These are phyloP conservation scores for Trichoderma endophyticum DNA, from an alignment of 2,329 filamentous ascomycete species.

Conservation along the genomic window DNA sequence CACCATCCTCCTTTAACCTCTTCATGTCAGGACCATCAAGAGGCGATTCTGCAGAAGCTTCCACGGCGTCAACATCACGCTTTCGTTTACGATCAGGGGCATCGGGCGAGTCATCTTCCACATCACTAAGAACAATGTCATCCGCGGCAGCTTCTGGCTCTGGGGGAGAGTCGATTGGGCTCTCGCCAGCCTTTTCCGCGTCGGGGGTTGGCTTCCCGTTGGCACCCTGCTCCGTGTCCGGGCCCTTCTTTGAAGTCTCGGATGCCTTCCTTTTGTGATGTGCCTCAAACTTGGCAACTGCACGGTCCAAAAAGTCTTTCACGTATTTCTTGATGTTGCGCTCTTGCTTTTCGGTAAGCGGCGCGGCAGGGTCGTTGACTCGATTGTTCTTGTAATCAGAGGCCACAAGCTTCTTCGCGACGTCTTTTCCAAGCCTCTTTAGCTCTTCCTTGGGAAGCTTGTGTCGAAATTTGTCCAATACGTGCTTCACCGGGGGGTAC, in stretches of 20 bases:
- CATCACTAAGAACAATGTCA: conserved; percentile 38
- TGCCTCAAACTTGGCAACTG: conserved; percentile 69
- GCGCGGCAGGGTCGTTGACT: conserved; percentile 73
- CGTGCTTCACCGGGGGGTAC: conserved; percentile 78
- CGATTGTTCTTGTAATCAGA: conserved; percentile 88
- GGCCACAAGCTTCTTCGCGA: conserved; percentile 83
- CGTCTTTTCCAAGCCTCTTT: conserved; percentile 61
- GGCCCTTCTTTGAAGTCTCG: conserved; percentile 29
- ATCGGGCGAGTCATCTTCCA: conserved; percentile 44
- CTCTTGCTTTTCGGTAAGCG: conserved; percentile 71
- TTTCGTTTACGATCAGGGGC: conserved; percentile 63
- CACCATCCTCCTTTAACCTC: conserved; percentile 48
- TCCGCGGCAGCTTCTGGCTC: conserved; percentile 23
- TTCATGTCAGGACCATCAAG: conserved; percentile 56
- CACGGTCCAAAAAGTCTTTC: conserved; percentile 82
- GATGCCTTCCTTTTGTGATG: conserved; percentile 63
- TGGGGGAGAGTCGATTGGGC: background rate
- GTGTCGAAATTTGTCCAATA: conserved; percentile 81
- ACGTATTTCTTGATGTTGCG: conserved; percentile 81
- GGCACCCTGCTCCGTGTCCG: conserved; percentile 18
- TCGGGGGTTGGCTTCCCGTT: background rate
- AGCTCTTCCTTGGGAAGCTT: conserved; percentile 79
- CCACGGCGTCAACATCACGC: conserved; percentile 40
- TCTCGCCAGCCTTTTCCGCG: conserved; percentile 22
- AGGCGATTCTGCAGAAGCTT: conserved; percentile 46